Conservation (phyloP, 352 stramenopile genomes). For the Stephanocyclus meneghinianus region DNA sequence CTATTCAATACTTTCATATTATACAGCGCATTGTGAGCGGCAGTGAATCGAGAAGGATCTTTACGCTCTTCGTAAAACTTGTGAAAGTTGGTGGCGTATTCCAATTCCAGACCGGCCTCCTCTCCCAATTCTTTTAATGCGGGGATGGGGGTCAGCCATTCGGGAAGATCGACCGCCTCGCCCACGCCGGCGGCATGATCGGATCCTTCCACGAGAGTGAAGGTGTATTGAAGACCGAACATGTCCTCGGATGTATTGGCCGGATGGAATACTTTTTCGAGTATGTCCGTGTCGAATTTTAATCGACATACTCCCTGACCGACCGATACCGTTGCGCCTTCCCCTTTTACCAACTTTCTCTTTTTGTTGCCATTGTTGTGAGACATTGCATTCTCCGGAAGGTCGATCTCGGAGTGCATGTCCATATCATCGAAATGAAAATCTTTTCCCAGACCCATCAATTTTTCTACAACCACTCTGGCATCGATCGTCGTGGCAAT, state of each 20-base stretch:
- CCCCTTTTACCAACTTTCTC: slow-evolving; percentile 33
- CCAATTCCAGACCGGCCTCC: slow-evolving; percentile 74
- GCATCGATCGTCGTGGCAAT: slow-evolving; percentile 97
- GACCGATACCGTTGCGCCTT: slow-evolving; percentile 54
- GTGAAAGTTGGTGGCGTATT: slow-evolving; percentile 82
- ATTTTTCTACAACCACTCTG: slow-evolving; percentile 71
- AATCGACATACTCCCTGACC: slow-evolving; percentile 71
- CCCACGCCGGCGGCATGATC: slow-evolving; percentile 75
- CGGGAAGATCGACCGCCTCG: slow-evolving; percentile 78
- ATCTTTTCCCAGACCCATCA: slow-evolving; percentile 77
- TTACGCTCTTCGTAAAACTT: slow-evolving; percentile 76
- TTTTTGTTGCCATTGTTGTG: slow-evolving; percentile 45
- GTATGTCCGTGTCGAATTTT: slow-evolving; percentile 66
- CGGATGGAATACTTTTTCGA: slow-evolving; percentile 65
- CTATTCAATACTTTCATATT: slow-evolving; percentile 83
- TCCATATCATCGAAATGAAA: slow-evolving; percentile 68
- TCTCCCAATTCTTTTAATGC: slow-evolving; percentile 62
- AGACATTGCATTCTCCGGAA: slow-evolving; percentile 32
- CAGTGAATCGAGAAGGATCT: slow-evolving; percentile 51
- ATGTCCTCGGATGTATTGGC: slow-evolving; percentile 59
- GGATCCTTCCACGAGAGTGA: slow-evolving; percentile 77
- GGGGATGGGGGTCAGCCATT: slow-evolving; percentile 79
- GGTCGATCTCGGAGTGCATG: slow-evolving; percentile 40
- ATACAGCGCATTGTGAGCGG: slow-evolving; percentile 72
- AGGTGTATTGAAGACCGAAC: slow-evolving; percentile 82